Evolutionary conservation across 2,329 filamentous ascomycete species (phyloP).

Genomic region (Colletotrichum limetticola): DNA sequence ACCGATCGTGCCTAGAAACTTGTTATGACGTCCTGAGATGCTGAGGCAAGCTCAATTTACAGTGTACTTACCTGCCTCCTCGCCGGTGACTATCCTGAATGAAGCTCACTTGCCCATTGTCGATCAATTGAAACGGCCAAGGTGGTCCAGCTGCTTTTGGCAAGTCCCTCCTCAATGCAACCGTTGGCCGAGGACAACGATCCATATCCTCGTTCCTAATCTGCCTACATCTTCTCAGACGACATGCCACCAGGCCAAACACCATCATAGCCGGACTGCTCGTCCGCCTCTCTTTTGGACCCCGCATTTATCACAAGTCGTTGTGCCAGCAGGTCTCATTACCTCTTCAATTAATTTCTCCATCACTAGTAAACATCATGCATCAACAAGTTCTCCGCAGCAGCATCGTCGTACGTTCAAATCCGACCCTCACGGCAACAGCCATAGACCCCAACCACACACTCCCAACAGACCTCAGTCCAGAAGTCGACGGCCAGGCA

Average conservation of each 20-base stretch:
- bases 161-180: neutral
- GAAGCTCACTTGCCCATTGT: neutral
- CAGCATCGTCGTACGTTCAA: constrained; percentile 9
- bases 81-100: neutral
- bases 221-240: neutral
- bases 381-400: constrained; percentile 17
- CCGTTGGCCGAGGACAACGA: neutral
- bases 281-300: constrained; percentile 25
- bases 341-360: neutral
- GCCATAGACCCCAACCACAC: constrained; percentile 3
- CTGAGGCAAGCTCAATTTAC: neutral
- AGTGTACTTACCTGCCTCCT: neutral
- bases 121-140: neutral
- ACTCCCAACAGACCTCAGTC: constrained; percentile 3
- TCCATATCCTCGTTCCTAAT: neutral
- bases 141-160: neutral
- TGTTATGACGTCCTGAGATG: neutral
- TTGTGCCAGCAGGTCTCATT: neutral
- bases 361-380: neutral
- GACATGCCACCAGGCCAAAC: constrained; percentile 6
- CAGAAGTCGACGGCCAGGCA: constrained; percentile 17
- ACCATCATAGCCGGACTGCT: constrained; percentile 4
- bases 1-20: neutral
- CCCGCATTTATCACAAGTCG: constrained; percentile 10
- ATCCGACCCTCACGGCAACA: constrained; percentile 3